Conservation (phyloP, 1,284 basidiomycete genomes). For the Coriolopsis trogii region DNA sequence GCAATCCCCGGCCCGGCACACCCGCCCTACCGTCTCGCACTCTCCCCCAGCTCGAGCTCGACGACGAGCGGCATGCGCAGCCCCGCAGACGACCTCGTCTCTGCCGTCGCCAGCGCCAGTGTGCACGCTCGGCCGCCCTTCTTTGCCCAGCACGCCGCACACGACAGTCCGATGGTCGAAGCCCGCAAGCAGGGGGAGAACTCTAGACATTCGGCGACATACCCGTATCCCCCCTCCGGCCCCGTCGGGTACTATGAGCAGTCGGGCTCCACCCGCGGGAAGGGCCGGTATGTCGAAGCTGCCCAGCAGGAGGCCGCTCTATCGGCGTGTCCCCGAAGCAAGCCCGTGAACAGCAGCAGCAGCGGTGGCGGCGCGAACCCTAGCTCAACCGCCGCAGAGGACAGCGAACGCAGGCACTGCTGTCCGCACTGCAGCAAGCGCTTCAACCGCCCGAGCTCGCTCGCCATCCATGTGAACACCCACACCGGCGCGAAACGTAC, state of each 20-base stretch:
- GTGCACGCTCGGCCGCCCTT: neutral
- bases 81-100: slow-evolving; percentile 22
- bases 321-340: neutral
- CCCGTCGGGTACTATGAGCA: neutral
- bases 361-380: neutral
- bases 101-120: slow-evolving; percentile 8
- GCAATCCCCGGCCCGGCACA: slow-evolving; percentile 1
- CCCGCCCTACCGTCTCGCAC: slow-evolving; percentile 1
- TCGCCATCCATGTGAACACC: slow-evolving; percentile 45
- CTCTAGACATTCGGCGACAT: too few relatives aligned
- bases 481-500: slow-evolving; percentile 46
- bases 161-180: too few relatives aligned
- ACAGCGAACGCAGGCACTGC: slow-evolving; percentile 36
- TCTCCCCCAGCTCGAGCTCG: slow-evolving; percentile 2
- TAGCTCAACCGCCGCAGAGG: slow-evolving; percentile 8
- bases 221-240: neutral
- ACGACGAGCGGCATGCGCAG: slow-evolving; percentile 5
- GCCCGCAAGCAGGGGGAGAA: too few relatives aligned
- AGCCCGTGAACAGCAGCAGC: neutral
- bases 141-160: too few relatives aligned
- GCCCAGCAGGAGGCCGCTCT: neutral
- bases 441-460: slow-evolving; percentile 48
- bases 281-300: slow-evolving; percentile 6
- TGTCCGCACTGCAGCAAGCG: slow-evolving; percentile 44
- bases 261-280: slow-evolving; percentile 7